Evolutionary conservation across 2,329 filamentous ascomycete species (phyloP).

Genomic region (Neofusicoccum ribis): DNA sequence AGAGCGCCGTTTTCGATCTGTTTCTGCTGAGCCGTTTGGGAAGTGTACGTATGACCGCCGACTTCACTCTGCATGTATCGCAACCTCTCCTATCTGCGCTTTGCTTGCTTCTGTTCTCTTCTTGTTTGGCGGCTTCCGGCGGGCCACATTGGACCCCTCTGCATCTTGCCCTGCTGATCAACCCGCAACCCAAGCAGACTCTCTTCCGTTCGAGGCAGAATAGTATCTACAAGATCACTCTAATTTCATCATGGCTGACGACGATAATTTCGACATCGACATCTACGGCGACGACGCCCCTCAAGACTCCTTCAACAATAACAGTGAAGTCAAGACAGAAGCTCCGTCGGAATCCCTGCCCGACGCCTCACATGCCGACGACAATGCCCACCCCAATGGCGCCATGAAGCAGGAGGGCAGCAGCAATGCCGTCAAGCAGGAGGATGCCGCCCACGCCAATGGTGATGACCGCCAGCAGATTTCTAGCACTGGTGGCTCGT

Average conservation of each 20-base stretch:
- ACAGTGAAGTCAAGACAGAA: conserved; percentile 27
- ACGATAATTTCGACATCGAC: conserved; percentile 71
- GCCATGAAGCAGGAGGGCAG: conserved; percentile 24
- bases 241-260: conserved; percentile 51
- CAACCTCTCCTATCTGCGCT: conserved; percentile 23
- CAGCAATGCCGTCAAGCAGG: conserved; percentile 23
- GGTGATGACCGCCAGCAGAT: conserved; percentile 44
- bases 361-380: conserved; percentile 23
- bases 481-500: conserved; percentile 43
- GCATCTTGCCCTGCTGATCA: conserved; percentile 34
- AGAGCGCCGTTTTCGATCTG: conserved; percentile 34
- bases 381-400: conserved; percentile 26
- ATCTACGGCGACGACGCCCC: conserved; percentile 63
- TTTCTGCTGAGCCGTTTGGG: conserved; percentile 24
- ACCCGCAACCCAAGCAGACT: conserved; percentile 33
- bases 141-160: not conserved
- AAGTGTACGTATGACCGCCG: conserved; percentile 22
- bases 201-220: conserved; percentile 37
- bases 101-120: conserved; percentile 22
- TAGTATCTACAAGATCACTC: conserved; percentile 38
- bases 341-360: conserved; percentile 28
- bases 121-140: not conserved
- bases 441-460: conserved; percentile 27
- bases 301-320: conserved; percentile 27
- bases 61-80: conserved; percentile 20